Conservation (phyloP, 78 protist genomes). For the Mastigamoeba balamuthi region DNA sequence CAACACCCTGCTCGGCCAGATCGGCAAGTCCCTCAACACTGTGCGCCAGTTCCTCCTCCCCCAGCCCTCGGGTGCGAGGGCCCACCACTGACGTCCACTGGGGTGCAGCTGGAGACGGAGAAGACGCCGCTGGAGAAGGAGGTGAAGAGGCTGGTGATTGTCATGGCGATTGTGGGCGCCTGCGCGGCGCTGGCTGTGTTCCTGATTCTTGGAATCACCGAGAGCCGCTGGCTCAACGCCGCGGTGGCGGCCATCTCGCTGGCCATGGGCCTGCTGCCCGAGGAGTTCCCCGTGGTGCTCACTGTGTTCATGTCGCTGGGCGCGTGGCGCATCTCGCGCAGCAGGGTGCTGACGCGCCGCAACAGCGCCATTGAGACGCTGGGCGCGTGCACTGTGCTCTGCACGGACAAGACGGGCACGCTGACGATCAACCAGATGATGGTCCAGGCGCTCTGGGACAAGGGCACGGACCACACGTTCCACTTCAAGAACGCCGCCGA, state of each 20-base stretch:
- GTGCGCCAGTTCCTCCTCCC: no score
- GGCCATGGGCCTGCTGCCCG: slow-evolving; percentile 54
- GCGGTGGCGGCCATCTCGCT: slow-evolving; percentile 51
- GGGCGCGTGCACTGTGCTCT: slow-evolving; percentile 51
- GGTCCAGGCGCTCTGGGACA: neutral
- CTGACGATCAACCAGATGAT: slow-evolving; percentile 29
- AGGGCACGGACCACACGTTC: neutral
- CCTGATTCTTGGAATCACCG: neutral
- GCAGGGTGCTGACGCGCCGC: slow-evolving; percentile 5
- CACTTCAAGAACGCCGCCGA: slow-evolving; percentile 41
- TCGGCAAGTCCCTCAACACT: neutral
- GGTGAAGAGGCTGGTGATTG: neutral
- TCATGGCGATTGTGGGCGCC: neutral
- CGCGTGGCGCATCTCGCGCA: neutral
- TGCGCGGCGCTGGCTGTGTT: neutral
- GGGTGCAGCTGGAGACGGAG: no score
- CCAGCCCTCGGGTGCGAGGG: no score
- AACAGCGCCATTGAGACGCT: slow-evolving; percentile 53
- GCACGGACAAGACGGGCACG: slow-evolving; percentile 55
- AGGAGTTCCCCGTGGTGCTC: slow-evolving; percentile 3
- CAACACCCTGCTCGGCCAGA: slow-evolving; percentile 29
- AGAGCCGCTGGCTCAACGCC: neutral
- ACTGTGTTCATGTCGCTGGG: slow-evolving; percentile 7
- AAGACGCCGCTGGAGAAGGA: slow-evolving; percentile 50
- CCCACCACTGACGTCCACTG: no score